Base-by-base conservation (phyloP, 164 flowering plant species). In the Taxillus chinensis region DNA sequence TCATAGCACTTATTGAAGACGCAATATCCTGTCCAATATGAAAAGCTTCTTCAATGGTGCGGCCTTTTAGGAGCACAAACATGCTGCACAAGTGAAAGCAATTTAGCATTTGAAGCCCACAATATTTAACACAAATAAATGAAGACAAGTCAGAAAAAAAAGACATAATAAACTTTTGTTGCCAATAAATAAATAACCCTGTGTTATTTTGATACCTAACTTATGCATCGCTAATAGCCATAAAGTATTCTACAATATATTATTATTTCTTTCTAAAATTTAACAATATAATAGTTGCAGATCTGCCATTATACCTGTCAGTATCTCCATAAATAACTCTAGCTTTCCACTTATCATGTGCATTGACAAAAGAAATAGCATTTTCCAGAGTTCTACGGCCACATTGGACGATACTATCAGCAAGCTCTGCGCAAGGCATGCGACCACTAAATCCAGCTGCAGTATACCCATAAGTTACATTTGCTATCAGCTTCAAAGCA, bases 391-490 rank as follows among this genome's bases (percentile, higher is more conserved):
- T 95, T 68, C 87, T 75, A 40, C 99, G 96, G 60, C 95, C 99
- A 80, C 97, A 91, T 62, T 95, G 97, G 62, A 95, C 97, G 65
- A 95, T 95, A 71, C 99, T 95, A 68, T 95, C 99, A 40, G 99
- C 99, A 63, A 95, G 91, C 76, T 95, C 99, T 41, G 97, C 96
- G 77, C 96, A 95, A 51, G 97, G 97, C 99, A 95, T 95, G 48
- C 97, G 97, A 52, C 99, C 99, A 78, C 99, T 91, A 75, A 89
- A 91, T 43, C 96, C 99, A 75, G 99, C 99, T 66, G 99, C 99
- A 48, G 99, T 87, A 66, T 87, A 95, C 41, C 99, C 99, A 74
- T 95, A 95, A 5, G 97, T 95, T 16, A 95, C 99, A 77, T 95
- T 95, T 64, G 97, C 80, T 75, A 95, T 95, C 67, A 95, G 75